Evolutionary conservation across 352 stramenopile species (phyloP).

Genomic region (Phytophthora multivora): DNA sequence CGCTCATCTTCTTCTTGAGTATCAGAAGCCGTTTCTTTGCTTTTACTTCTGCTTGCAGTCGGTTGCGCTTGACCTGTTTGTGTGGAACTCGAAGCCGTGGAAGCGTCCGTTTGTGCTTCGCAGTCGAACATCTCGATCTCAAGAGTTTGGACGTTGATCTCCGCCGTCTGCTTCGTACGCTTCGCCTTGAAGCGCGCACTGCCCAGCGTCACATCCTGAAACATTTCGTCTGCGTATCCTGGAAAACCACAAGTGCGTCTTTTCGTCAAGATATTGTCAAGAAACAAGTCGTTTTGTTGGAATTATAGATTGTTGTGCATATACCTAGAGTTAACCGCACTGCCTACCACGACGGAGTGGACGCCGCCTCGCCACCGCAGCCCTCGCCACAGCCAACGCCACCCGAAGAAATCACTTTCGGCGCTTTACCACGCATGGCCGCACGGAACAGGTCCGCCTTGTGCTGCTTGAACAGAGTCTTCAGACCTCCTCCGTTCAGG

Average conservation of each 20-base stretch:
- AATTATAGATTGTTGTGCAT: slow-evolving; percentile 29
- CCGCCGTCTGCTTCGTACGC: slow-evolving; percentile 40
- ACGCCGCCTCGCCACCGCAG: slow-evolving; percentile 23
- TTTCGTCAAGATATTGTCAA: not conserved
- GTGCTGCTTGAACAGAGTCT: slow-evolving; percentile 82
- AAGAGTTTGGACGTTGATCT: slow-evolving; percentile 28
- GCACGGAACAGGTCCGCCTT: slow-evolving; percentile 86
- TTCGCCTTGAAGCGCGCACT: slow-evolving; percentile 62
- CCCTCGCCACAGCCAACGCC: slow-evolving; percentile 59
- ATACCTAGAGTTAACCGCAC: slow-evolving; percentile 14
- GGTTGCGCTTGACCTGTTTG: slow-evolving; percentile 50
- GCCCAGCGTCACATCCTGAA: slow-evolving; percentile 62
- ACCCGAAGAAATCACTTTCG: slow-evolving; percentile 54
- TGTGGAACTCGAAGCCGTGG: slow-evolving; percentile 36
- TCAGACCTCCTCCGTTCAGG: slow-evolving; percentile 74
- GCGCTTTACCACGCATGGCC: slow-evolving; percentile 75
- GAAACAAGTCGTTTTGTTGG: slow-evolving; percentile 11
- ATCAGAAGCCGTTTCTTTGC: slow-evolving; percentile 27
- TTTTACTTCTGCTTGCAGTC: slow-evolving; percentile 33
- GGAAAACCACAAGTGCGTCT: not conserved
- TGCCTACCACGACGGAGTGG: slow-evolving; percentile 37
- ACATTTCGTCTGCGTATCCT: slow-evolving; percentile 37
- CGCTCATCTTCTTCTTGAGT: slow-evolving; percentile 45
- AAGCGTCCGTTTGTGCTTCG: slow-evolving; percentile 49
- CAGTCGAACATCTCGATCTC: slow-evolving; percentile 42